These are phyloP conservation scores for Cynanchum wilfordii DNA, from an alignment of 257 asterid genomes.

Conservation along the genomic window DNA sequence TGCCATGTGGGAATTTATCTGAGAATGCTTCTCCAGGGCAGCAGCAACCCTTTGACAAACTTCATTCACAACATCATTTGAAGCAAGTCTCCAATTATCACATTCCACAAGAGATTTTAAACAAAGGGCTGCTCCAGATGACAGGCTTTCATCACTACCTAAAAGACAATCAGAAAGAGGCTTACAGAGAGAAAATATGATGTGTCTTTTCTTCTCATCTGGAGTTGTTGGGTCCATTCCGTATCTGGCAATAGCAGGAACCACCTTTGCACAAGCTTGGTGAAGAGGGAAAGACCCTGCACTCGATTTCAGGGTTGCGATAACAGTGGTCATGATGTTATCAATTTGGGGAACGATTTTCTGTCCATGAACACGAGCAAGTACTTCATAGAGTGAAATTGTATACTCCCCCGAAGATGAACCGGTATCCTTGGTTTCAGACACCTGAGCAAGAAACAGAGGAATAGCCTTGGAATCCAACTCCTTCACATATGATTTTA, in stretches of 20 bases:
- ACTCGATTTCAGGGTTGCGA: slow-evolving; percentile 68
- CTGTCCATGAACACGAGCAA: slow-evolving; percentile 85
- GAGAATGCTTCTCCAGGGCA: slow-evolving; percentile 74
- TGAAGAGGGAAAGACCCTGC: slow-evolving; percentile 95
- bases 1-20: slow-evolving; percentile 74
- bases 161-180: slow-evolving; percentile 86
- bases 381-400: slow-evolving; percentile 82
- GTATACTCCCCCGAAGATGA: slow-evolving; percentile 67
- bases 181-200: slow-evolving; percentile 61
- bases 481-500: slow-evolving; percentile 79
- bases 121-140: slow-evolving; percentile 94
- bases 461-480: slow-evolving; percentile 95
- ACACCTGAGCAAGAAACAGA: slow-evolving; percentile 84
- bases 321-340: slow-evolving; percentile 70
- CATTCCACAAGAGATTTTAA: slow-evolving; percentile 79
- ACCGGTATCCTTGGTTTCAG: slow-evolving; percentile 73
- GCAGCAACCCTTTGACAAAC: slow-evolving; percentile 91
- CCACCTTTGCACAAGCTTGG: slow-evolving; percentile 96
- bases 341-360: slow-evolving; percentile 73
- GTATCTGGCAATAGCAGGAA: slow-evolving; percentile 82
- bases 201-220: slow-evolving; percentile 56
- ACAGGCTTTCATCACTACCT: slow-evolving; percentile 69
- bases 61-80: slow-evolving; percentile 75
- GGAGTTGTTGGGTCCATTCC: slow-evolving; percentile 79
- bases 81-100: slow-evolving; percentile 89